A percentile compares a stretch with the other conserved stretches of the same genome.
phyloP scores from a whole-genome alignment of 331 rosid species.

The Ulmus americana region DNA sequence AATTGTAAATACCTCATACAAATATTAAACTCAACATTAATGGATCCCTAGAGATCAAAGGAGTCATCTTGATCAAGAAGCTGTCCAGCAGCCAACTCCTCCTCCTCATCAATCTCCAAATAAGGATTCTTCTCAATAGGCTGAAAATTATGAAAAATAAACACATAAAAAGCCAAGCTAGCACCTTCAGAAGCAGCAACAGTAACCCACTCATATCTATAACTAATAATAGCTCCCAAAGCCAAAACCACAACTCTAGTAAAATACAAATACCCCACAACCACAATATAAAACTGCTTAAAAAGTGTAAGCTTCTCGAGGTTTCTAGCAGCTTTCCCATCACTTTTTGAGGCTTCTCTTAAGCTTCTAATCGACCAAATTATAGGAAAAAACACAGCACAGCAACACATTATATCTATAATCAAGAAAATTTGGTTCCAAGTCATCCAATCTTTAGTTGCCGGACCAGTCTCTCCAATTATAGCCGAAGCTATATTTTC shows the following conservation, averaged over 20 bases:
- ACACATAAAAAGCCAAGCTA: neutral
- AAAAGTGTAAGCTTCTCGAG: neutral
- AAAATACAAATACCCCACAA: slow-evolving; percentile 4
- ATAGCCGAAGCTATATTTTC: neutral
- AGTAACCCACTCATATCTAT: neutral
- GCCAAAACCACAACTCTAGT: slow-evolving; percentile 5
- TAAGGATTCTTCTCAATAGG: neutral
- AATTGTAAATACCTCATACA: too few species aligned
- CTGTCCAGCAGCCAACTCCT: too few species aligned
- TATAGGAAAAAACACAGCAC: slow-evolving; percentile 10
- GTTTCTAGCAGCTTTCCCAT: slow-evolving; percentile 8
- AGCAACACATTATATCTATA: slow-evolving; percentile 6
- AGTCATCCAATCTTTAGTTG: slow-evolving; percentile 1
- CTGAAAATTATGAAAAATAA: neutral
- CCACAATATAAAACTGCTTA: slow-evolving; percentile 1
- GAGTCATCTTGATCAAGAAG: too few species aligned
- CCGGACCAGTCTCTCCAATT: neutral
- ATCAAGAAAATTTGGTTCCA: slow-evolving; percentile 1
- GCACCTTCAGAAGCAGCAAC: neutral
- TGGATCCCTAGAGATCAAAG: too few species aligned
- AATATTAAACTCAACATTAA: too few species aligned
- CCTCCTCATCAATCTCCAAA: too few species aligned
- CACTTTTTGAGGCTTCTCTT: slow-evolving; percentile 4
- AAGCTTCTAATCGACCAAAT: neutral
- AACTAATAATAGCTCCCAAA: neutral